phyloP scores from a whole-genome alignment of 1,284 basidiomycete species.

The Sanghuangporus baumii region DNA sequence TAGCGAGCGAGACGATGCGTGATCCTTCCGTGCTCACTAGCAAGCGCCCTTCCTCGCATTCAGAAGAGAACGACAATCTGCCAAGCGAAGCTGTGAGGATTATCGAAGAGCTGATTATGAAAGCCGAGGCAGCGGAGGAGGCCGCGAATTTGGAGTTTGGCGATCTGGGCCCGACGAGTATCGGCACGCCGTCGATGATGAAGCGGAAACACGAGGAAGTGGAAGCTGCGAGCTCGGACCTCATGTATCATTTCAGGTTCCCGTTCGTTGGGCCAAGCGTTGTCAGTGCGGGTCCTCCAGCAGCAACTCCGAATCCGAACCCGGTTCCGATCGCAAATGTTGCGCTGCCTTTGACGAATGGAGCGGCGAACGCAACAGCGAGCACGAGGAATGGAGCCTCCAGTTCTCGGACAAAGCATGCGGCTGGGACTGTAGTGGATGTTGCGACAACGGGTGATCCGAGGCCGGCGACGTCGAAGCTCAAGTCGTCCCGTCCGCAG shows the following conservation, averaged over 20 bases:
- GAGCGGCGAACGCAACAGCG: not conserved
- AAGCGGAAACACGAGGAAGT: constrained; percentile 52
- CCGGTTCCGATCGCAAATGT: not conserved
- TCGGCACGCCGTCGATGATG: constrained; percentile 28
- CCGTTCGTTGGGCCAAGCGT: constrained; percentile 43
- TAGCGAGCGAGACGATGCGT: constrained; percentile 46
- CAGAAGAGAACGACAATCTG: constrained; percentile 17
- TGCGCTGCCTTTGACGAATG: not conserved
- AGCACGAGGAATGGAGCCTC: not conserved
- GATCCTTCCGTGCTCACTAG: constrained; percentile 29
- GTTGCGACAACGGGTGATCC: not conserved
- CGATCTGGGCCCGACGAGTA: constrained; percentile 8
- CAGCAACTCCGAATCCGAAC: not conserved
- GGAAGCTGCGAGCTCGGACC: constrained; percentile 29
- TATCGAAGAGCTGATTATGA: constrained; percentile 43
- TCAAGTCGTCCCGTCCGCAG: constrained; percentile 5
- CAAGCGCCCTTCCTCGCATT: constrained; percentile 19
- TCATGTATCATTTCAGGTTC: constrained; percentile 36
- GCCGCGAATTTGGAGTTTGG: not conserved
- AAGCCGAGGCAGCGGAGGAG: constrained; percentile 31
- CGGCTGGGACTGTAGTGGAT: not conserved
- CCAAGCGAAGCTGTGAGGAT: constrained; percentile 37
- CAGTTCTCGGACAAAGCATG: constrained; percentile 2
- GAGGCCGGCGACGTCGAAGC: constrained; percentile 3
- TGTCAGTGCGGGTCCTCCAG: constrained; percentile 13